Conservation (phyloP, 75 land plant genomes). For the Chamaecyparis obtusa region DNA sequence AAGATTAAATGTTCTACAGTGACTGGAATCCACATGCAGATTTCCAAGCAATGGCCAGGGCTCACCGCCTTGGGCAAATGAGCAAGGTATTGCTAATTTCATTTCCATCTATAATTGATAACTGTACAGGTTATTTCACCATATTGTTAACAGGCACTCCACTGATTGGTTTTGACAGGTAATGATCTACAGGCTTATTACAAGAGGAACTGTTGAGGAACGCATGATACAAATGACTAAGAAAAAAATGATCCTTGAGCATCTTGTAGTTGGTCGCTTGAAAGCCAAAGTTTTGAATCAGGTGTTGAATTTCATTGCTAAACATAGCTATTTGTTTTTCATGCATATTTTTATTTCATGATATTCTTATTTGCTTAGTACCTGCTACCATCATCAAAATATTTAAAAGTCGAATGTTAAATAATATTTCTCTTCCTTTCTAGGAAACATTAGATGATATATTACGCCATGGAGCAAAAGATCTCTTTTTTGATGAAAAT, state of each 20-base stretch:
- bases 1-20: conserved; percentile 30
- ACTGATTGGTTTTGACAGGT: conserved; percentile 45
- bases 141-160: neutral
- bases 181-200: conserved; percentile 89
- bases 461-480: conserved; percentile 89
- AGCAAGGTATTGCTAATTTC: conserved; percentile 32
- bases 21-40: conserved; percentile 99
- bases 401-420: neutral
- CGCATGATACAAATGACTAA: conserved; percentile 98
- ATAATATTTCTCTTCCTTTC: conserved; percentile 8
- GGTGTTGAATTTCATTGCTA: conserved; percentile 34
- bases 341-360: neutral
- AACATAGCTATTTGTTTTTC: neutral
- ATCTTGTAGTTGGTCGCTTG: conserved; percentile 77
- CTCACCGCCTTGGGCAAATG: conserved; percentile 91
- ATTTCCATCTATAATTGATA: neutral
- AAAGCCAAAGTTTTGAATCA: conserved; percentile 83
- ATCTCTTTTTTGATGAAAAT: conserved; percentile 81
- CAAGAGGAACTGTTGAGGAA: conserved; percentile 92
- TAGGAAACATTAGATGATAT: conserved; percentile 98
- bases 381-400: neutral
- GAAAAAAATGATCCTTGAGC: conserved; percentile 97
- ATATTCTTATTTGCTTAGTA: neutral
- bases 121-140: neutral
- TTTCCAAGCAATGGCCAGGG: conserved; percentile 99